phyloP scores from a whole-genome alignment of 371 early-diverging fungal genomes.

The Syncephalastrum monosporum region DNA sequence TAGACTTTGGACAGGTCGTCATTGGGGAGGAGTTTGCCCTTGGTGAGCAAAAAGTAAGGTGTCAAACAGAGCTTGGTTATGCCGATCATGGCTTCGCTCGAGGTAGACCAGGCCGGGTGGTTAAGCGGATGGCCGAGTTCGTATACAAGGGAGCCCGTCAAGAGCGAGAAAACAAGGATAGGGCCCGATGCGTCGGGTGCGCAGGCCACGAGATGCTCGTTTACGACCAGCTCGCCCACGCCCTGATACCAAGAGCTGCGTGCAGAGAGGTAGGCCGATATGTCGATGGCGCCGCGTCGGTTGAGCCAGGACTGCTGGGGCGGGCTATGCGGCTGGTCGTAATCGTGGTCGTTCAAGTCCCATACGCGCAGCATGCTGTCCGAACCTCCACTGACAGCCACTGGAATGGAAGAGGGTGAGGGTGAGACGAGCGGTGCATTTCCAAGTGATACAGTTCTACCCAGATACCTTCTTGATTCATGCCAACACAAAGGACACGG shows the following conservation, averaged over 20 bases:
- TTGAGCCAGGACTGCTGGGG: neutral
- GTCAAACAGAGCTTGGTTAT: constrained; percentile 52
- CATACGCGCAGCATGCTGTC: constrained; percentile 57
- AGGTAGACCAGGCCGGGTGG: neutral
- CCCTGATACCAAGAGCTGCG: constrained; percentile 55
- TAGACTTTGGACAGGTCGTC: constrained; percentile 10
- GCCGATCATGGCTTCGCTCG: constrained; percentile 24
- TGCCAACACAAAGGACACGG: constrained; percentile 54
- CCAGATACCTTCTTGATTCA: constrained; percentile 48
- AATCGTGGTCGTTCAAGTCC: constrained; percentile 35
- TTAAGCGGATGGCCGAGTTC: constrained; percentile 14
- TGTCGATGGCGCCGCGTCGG: constrained; percentile 45
- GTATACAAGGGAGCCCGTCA: constrained; percentile 53
- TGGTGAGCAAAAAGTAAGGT: constrained; percentile 54
- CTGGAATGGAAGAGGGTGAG: constrained; percentile 14
- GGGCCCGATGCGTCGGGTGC: constrained; percentile 57
- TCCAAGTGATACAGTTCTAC: neutral
- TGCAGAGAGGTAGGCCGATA: constrained; percentile 39
- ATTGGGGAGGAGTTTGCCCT: constrained; percentile 25
- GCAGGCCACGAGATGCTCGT: constrained; percentile 53
- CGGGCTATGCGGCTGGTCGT: neutral
- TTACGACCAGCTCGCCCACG: constrained; percentile 53
- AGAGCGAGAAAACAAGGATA: constrained; percentile 52
- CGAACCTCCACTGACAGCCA: constrained; percentile 57
- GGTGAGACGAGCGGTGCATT: neutral